Evolutionary conservation across 2,329 filamentous ascomycete species (phyloP), one percentile per base, ranked within the genome.

Genomic region (Biscogniauxia sp.): DNA sequence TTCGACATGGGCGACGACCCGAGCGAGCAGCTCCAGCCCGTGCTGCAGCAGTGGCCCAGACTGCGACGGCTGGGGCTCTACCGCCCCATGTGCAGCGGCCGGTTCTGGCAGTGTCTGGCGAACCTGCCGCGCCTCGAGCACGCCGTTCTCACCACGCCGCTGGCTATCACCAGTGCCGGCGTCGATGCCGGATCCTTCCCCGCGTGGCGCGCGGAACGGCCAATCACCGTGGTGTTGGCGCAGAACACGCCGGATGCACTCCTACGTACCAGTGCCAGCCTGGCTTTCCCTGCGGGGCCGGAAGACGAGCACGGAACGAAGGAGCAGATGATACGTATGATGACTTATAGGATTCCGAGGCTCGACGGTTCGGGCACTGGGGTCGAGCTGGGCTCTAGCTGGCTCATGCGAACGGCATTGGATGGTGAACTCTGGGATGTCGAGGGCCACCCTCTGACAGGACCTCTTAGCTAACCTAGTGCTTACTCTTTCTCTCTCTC

Each of bases 101-200:
- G 45, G 41, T 58, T 61, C 51, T 61, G 55, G 56, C 52, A 55
- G 59, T 58, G 52, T 28, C 13, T 61, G 9, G 56, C 55, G 9
- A 41, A 53, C 23, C 9, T 58, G 23, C 49, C 59, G 11, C 37
- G 53, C 28, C 53, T 61, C 23, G 51, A 61, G 17, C 53, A 53
- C 25, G 45, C 49, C 17, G 51, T 61, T 25, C 20, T 61, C 4
- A 25, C 55, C 20, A 53, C 51, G 28, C 52, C 59, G 15, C 26
- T 52, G 17, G 25, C n/a, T 49, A 41, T 55, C 5, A 25, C 54
- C 11, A 25, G 41, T 20, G 28, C 25, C 15, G 17, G 20, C 8
- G 19, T 57, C 23, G 55, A 57, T 37, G 51, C 55, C 37, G 28
- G 45, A 28, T 20, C 52, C n/a, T 49, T 52, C 9, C 58, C 50